Percentiles rank a stretch among this genome's conserved stretches.
Evolutionary conservation across 2,329 filamentous ascomycete species (phyloP).

Genomic region (Claviceps paspali): DNA sequence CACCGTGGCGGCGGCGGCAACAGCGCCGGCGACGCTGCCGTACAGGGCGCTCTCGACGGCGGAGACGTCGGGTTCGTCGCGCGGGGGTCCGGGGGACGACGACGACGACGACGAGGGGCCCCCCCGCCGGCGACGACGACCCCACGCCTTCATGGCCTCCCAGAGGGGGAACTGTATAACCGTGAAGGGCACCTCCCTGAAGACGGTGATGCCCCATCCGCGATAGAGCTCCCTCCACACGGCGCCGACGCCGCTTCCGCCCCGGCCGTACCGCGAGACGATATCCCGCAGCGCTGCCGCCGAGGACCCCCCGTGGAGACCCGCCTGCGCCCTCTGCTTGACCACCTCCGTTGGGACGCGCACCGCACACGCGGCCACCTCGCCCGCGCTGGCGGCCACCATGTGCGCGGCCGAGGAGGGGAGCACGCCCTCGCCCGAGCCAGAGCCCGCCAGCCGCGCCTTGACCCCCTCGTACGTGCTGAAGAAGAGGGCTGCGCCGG

Average conservation of each 20-base stretch:
- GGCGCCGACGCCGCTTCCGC: slow-evolving; percentile 27
- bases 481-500: slow-evolving; percentile 94
- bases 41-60: slow-evolving; percentile 72
- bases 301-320: slow-evolving; percentile 59
- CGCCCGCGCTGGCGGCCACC: slow-evolving; percentile 69
- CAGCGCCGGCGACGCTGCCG: slow-evolving; percentile 67
- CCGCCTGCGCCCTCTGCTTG: slow-evolving; percentile 90
- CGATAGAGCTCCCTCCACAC: slow-evolving; percentile 80
- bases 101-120: too few species aligned
- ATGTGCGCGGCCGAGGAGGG: slow-evolving; percentile 49
- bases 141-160: slow-evolving; percentile 77
- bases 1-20: slow-evolving; percentile 80
- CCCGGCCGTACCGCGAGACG: slow-evolving; percentile 27
- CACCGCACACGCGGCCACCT: slow-evolving; percentile 82
- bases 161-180: slow-evolving; percentile 95
- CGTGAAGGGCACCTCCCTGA: slow-evolving; percentile 94
- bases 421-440: slow-evolving; percentile 20
- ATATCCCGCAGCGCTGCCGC: slow-evolving; percentile 56
- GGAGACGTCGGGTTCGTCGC: slow-evolving; percentile 31
- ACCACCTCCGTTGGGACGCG: slow-evolving; percentile 92
- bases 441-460: too few species aligned
- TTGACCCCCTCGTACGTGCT: slow-evolving; percentile 78
- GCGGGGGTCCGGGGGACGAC: too few species aligned
- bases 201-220: slow-evolving; percentile 82
- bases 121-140: slow-evolving; percentile 12